Conservation (phyloP, 2,329 filamentous ascomycete genomes). For the Hortaea sp. region DNA sequence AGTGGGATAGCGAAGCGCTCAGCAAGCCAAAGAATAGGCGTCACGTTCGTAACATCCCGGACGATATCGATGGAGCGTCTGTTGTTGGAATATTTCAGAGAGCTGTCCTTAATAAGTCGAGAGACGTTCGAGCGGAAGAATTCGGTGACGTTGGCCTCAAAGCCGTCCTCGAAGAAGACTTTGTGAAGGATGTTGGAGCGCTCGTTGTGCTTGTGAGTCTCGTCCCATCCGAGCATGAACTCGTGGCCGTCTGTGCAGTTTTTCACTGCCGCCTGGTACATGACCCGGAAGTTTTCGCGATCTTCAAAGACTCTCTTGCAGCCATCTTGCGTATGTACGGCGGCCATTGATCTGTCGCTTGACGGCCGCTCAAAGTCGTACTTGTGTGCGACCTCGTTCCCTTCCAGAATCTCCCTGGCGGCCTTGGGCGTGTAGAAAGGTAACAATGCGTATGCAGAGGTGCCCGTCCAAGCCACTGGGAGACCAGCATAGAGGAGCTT, state of each 20-base stretch:
- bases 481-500: conserved; percentile 37
- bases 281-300: conserved; percentile 38
- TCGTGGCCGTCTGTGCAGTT: conserved; percentile 37
- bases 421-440: conserved; percentile 44
- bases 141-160: conserved; percentile 33
- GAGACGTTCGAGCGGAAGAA: conserved; percentile 36
- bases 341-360: conserved; percentile 33
- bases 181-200: conserved; percentile 36
- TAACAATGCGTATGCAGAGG: conserved; percentile 38
- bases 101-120: conserved; percentile 37
- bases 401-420: conserved; percentile 36
- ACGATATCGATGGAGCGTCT: conserved; percentile 44
- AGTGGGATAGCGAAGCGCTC: conserved; percentile 57
- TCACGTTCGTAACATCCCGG: conserved; percentile 58
- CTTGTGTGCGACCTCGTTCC: conserved; percentile 35
- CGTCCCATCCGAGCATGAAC: conserved; percentile 39
- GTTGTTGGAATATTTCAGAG: conserved; percentile 35
- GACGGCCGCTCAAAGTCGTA: conserved; percentile 37
- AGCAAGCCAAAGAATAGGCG: conserved; percentile 53
- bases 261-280: conserved; percentile 36
- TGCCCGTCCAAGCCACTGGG: conserved; percentile 39
- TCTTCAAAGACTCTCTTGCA: conserved; percentile 43
- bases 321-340: conserved; percentile 40
- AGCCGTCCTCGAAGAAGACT: conserved; percentile 35
- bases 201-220: conserved; percentile 31